phyloP scores from a whole-genome alignment of 371 early-diverging fungal genomes.

The Rhizomucor miehei region DNA sequence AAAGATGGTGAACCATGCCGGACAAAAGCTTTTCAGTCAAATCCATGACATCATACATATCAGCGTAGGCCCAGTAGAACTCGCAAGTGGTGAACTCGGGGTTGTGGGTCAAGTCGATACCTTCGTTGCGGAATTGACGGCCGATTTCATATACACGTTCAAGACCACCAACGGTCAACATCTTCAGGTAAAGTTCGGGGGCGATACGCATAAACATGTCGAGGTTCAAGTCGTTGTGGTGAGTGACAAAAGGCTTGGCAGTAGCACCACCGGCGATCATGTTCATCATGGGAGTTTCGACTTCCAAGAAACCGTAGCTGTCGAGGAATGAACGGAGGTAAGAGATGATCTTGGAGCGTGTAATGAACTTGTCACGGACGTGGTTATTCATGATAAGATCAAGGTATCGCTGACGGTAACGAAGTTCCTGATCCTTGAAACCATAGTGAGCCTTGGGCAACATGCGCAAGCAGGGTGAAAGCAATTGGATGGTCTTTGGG shows the following conservation, averaged over 20 bases:
- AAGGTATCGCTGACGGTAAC: slow-evolving; percentile 98
- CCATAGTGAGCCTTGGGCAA: slow-evolving; percentile 97
- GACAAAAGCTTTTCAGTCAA: slow-evolving; percentile 94
- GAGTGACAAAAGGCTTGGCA: slow-evolving; percentile 99
- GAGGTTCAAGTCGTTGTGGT: slow-evolving; percentile 99
- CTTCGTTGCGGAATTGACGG: slow-evolving; percentile 99
- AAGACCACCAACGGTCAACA: slow-evolving; percentile 97
- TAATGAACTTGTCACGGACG: slow-evolving; percentile 93
- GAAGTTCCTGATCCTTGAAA: slow-evolving; percentile 94
- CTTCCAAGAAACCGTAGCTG: slow-evolving; percentile 95
- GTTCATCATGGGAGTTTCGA: slow-evolving; percentile 99
- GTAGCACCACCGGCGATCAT: slow-evolving; percentile 99
- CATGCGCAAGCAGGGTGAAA: slow-evolving; percentile 97
- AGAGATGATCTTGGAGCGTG: slow-evolving; percentile 91
- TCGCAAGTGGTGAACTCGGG: slow-evolving; percentile 99
- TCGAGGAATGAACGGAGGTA: slow-evolving; percentile 96
- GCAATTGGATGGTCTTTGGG: slow-evolving; percentile 81
- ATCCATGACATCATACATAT: slow-evolving; percentile 95
- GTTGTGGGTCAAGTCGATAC: slow-evolving; percentile 99
- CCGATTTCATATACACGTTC: slow-evolving; percentile 99
- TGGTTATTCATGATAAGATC: slow-evolving; percentile 99
- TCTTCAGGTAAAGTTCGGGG: slow-evolving; percentile 98
- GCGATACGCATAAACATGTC: slow-evolving; percentile 99
- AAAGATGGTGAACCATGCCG: slow-evolving; percentile 90
- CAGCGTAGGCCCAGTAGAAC: slow-evolving; percentile 99